Percentiles rank a stretch among this genome's conserved stretches.
These are phyloP conservation scores for Xylaria cubensis DNA, from an alignment of 495 filamentous ascomycete species.

Conservation along the genomic window DNA sequence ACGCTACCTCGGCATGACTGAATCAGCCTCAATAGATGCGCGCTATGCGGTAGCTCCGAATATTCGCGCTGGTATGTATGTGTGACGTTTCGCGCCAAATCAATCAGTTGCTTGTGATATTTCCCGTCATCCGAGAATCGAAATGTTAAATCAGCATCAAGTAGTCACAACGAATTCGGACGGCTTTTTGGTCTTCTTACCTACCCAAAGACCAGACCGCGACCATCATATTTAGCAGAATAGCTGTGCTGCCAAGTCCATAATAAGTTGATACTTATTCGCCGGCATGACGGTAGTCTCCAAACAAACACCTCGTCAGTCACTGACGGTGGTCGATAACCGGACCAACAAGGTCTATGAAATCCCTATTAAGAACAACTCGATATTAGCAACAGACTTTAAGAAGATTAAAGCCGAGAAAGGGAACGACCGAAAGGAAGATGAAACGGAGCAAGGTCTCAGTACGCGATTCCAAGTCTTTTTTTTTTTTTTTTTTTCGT, in stretches of 20 bases:
- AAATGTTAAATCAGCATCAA: neutral
- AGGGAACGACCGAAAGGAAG: constrained; percentile 30
- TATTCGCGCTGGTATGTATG: constrained; percentile 18
- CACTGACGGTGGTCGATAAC: constrained; percentile 55
- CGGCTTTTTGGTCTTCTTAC: neutral
- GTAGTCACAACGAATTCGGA: neutral
- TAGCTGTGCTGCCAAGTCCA: neutral
- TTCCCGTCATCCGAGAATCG: constrained; percentile 8
- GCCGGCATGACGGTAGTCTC: constrained; percentile 29
- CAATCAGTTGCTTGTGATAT: constrained; percentile 24
- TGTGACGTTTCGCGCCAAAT: constrained; percentile 9
- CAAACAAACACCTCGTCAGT: constrained; percentile 34
- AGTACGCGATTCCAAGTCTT: constrained; percentile 9
- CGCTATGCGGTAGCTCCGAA: neutral
- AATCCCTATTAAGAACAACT: constrained; percentile 59
- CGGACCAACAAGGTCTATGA: constrained; percentile 57
- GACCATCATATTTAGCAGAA: neutral
- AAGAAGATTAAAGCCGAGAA: constrained; percentile 50
- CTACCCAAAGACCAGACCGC: neutral
- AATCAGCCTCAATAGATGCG: constrained; percentile 17
- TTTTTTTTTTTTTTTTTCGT: neutral
- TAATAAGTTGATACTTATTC: neutral
- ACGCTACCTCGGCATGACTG: constrained; percentile 21
- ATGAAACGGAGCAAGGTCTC: constrained; percentile 46
- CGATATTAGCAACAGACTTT: constrained; percentile 55